Evolutionary conservation across 257 asterid species (phyloP).

Genomic region (Solanum tacnaense): DNA sequence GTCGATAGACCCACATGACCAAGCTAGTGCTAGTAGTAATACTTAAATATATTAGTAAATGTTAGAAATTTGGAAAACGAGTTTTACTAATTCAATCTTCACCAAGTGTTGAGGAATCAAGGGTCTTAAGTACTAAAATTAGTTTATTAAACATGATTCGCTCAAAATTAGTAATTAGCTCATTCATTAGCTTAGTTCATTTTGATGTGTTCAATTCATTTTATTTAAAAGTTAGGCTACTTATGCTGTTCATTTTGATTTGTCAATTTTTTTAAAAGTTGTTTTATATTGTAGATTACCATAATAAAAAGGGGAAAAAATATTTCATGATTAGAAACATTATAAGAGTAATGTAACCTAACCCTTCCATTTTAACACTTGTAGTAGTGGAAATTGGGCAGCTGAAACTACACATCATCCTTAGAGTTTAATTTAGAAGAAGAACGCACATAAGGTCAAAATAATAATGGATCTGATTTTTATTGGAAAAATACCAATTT

Average conservation of each 20-base stretch:
- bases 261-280: neutral
- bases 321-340: neutral
- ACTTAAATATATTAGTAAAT: neutral
- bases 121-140: neutral
- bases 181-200: neutral
- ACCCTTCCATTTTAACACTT: neutral
- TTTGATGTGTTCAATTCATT: neutral
- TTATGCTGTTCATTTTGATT: neutral
- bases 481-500: neutral
- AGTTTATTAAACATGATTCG: neutral
- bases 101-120: neutral
- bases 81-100: neutral
- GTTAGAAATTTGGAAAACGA: neutral
- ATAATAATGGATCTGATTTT: neutral
- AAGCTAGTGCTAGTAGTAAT: neutral
- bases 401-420: neutral
- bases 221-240: neutral
- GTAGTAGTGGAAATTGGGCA: neutral
- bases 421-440: neutral
- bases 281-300: neutral
- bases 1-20: neutral
- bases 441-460: neutral
- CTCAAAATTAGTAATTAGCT: neutral
- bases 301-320: neutral
- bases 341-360: neutral